phyloP scores from a whole-genome alignment of 176 grass and related monocot genomes.

The Musa acuminata region DNA sequence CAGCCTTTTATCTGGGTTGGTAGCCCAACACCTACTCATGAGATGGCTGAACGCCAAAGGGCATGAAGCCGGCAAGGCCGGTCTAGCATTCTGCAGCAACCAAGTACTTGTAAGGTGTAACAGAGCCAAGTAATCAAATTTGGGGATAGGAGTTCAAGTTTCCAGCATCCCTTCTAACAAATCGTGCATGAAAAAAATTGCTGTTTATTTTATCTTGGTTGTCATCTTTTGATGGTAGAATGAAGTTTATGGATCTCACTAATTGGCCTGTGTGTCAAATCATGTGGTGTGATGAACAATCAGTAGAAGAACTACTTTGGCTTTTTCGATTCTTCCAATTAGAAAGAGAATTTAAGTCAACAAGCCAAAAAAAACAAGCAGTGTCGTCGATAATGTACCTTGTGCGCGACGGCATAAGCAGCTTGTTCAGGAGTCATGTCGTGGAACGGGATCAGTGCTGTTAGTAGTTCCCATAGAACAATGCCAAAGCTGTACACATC shows the following conservation, averaged over 20 bases:
- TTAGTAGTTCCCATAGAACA: constrained; percentile 92
- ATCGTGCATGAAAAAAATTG: neutral
- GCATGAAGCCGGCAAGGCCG: constrained; percentile 67
- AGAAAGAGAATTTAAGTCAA: neutral
- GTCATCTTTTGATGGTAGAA: no score
- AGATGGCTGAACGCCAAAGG: constrained; percentile 85
- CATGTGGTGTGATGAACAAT: neutral
- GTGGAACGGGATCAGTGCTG: constrained; percentile 70
- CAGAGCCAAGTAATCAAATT: neutral
- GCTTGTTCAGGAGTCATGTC: constrained; percentile 93
- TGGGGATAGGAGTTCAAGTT: neutral
- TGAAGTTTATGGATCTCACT: no score
- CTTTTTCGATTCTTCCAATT: neutral
- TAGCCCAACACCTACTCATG: constrained; percentile 80
- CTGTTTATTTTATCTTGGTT: no score
- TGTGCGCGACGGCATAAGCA: constrained; percentile 84
- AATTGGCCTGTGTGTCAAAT: neutral
- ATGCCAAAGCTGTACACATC: constrained; percentile 97
- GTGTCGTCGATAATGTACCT: constrained; percentile 32
- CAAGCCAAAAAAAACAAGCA: neutral
- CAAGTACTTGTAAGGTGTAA: neutral
- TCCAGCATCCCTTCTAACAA: neutral
- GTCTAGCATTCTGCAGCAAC: constrained; percentile 68
- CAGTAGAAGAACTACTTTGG: neutral
- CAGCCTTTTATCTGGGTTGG: constrained; percentile 62